phyloP scores from a whole-genome alignment of 208 protist genomes.

The Wallacemonas sp. region DNA sequence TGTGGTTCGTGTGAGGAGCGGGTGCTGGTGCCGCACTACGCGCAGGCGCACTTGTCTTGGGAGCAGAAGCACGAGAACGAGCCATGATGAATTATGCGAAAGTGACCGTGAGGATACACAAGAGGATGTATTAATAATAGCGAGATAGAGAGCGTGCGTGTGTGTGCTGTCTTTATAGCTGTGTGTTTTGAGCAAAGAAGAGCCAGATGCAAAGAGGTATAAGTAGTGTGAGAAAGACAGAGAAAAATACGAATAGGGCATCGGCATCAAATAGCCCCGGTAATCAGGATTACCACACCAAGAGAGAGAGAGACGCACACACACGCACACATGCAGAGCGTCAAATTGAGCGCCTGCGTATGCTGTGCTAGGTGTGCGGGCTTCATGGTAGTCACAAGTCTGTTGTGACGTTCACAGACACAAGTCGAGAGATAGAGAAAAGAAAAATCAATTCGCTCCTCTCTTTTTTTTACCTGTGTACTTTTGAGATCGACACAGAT shows the following conservation, averaged over 20 bases:
- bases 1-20: conserved; percentile 12
- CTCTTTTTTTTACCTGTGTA: too few species aligned
- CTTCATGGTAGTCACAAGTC: too few species aligned
- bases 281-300: not conserved
- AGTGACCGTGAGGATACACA: too few species aligned
- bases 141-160: not conserved
- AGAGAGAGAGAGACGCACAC: conserved; percentile 3
- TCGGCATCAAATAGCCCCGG: too few species aligned
- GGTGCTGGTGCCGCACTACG: conserved; percentile 14
- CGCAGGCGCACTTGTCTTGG: conserved; percentile 10
- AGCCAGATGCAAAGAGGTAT: not conserved
- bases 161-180: conserved; percentile 2
- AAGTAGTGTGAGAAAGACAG: not conserved
- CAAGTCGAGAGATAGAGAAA: too few species aligned
- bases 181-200: not conserved
- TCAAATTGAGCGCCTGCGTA: not conserved
- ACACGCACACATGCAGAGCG: conserved; percentile 12
- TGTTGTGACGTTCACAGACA: too few species aligned
- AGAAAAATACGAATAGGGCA: not conserved
- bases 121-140: too few species aligned
- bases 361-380: too few species aligned
- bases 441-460: too few species aligned
- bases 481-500: too few species aligned
- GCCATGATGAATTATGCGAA: conserved; percentile 17
- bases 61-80: conserved; percentile 21